These are phyloP conservation scores for Hygrophoropsis aurantiaca DNA, from an alignment of 768 basidiomycete genomes.

Conservation along the genomic window DNA sequence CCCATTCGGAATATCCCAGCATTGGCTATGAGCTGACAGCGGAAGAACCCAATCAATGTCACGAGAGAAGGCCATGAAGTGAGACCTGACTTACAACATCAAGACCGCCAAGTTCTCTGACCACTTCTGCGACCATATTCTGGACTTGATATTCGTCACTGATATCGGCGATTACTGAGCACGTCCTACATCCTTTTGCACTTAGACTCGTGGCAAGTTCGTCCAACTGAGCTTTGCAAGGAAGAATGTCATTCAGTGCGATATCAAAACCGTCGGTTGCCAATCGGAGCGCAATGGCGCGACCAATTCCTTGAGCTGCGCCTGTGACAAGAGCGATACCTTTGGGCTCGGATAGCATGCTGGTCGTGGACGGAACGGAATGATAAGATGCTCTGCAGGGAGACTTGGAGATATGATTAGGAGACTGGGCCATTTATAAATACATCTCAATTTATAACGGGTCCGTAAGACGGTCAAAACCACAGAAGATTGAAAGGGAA, in stretches of 20 bases:
- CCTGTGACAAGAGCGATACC: constrained; percentile 45
- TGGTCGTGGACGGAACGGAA: constrained; percentile 13
- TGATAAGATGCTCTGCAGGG: no score
- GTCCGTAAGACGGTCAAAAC: no score
- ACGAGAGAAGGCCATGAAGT: background rate
- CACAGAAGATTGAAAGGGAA: no score
- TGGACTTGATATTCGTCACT: constrained; percentile 6
- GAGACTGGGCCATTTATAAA: no score
- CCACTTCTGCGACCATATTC: constrained; percentile 10
- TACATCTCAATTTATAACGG: no score
- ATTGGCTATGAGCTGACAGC: constrained; percentile 18
- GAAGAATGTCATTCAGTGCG: constrained; percentile 42
- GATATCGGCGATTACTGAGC: constrained; percentile 5
- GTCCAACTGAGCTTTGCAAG: constrained; percentile 6
- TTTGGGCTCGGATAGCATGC: background rate
- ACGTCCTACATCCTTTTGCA: background rate
- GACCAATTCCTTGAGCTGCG: constrained; percentile 47
- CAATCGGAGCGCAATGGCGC: constrained; percentile 45
- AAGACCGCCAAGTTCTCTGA: constrained; percentile 8
- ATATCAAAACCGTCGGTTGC: constrained; percentile 48
- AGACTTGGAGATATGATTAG: no score
- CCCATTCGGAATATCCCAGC: constrained; percentile 12
- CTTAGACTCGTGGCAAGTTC: constrained; percentile 1
- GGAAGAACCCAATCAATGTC: no score
- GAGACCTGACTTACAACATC: constrained; percentile 10